Evolutionary conservation across 768 basidiomycete genomes (phyloP).

Genomic region (Coprinopsis strossmayeri): DNA sequence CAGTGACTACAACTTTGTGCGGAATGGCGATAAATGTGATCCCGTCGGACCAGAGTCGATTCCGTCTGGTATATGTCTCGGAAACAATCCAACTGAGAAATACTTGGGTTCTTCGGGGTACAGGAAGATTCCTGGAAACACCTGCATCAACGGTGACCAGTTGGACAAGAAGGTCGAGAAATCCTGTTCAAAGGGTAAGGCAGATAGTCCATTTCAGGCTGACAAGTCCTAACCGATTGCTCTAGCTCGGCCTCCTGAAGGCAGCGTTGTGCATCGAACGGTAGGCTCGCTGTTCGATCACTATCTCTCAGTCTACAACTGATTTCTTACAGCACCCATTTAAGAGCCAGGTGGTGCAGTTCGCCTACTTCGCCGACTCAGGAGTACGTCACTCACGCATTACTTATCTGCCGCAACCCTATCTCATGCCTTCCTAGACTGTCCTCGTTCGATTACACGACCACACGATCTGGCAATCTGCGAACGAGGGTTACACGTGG

Average conservation of each 20-base stretch:
- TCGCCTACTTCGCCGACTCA: slow-evolving; percentile 81
- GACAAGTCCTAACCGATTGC: not conserved
- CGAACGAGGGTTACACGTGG: slow-evolving; percentile 95
- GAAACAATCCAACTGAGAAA: slow-evolving; percentile 39
- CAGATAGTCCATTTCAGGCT: not conserved
- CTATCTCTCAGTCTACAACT: not conserved
- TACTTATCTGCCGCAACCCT: not conserved
- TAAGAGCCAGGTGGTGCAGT: slow-evolving; percentile 56
- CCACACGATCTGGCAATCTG: slow-evolving; percentile 84
- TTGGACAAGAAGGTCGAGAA: slow-evolving; percentile 71
- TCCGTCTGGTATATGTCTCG: slow-evolving; percentile 64
- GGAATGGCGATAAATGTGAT: slow-evolving; percentile 67
- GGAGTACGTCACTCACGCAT: slow-evolving; percentile 36
- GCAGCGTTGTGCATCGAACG: slow-evolving; percentile 67
- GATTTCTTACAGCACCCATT: slow-evolving; percentile 52
- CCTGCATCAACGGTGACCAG: slow-evolving; percentile 63
- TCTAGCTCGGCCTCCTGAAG: slow-evolving; percentile 73
- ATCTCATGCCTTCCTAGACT: slow-evolving; percentile 39
- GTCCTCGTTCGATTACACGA: slow-evolving; percentile 79
- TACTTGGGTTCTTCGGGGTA: slow-evolving; percentile 92
- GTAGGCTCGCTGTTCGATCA: slow-evolving; percentile 33
- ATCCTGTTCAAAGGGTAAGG: slow-evolving; percentile 73
- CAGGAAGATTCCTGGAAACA: slow-evolving; percentile 88
- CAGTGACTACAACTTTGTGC: slow-evolving; percentile 88
- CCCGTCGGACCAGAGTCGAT: slow-evolving; percentile 86